Evolutionary conservation across 164 flowering plant species (phyloP), one percentile per base, ranked within the genome.

Genomic region (Magnolia sinica): DNA sequence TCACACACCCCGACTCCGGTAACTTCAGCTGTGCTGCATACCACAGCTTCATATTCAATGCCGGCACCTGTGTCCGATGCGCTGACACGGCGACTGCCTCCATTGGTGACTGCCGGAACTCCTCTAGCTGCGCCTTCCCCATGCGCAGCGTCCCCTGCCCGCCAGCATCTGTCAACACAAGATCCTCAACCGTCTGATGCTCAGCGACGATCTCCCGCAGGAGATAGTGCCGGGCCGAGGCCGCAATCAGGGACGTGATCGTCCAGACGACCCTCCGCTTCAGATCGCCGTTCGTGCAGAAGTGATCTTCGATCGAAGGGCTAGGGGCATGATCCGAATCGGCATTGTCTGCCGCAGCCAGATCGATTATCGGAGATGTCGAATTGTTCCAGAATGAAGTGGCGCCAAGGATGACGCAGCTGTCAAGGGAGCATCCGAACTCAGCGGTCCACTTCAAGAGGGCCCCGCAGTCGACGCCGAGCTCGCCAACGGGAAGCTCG

Each of bases 401-500:
- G 29, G 71, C 77, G 13, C 77, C 77, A 3, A 89, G 74, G 51
- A 90, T 88, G 23, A 86, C 94, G 73, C 91, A 89, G 74, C 79
- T 80, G 76, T 76, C 81, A 23, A 90, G 79, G 4, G 79, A 72
- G 18, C 29, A 75, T 6, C 89, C 91, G 61, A 86, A 90, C 68
- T 76, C 86, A 1, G 91, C 92, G 52, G 61, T 85, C 90, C 92
- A 90, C 29, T 79, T 84, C 23, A 90, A 70, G 3, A 77, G 73
- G 2, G 82, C 80, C 45, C 89, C 87, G 31, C 81, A 78, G 49
- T 85, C 90, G 22, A 87, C 67, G 24, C 72, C 66, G 1, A 88
- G 76, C 68, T 89, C 91, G 1, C 89, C 89, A 19, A 72, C 18
- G 37, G 92, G 94, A 1, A 90, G 72, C 80, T 86, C 89, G 67